Evolutionary conservation across 192 early-diverging fungal species (phyloP), one percentile per base, ranked within the genome.

Genomic region (Podila minutissima): DNA sequence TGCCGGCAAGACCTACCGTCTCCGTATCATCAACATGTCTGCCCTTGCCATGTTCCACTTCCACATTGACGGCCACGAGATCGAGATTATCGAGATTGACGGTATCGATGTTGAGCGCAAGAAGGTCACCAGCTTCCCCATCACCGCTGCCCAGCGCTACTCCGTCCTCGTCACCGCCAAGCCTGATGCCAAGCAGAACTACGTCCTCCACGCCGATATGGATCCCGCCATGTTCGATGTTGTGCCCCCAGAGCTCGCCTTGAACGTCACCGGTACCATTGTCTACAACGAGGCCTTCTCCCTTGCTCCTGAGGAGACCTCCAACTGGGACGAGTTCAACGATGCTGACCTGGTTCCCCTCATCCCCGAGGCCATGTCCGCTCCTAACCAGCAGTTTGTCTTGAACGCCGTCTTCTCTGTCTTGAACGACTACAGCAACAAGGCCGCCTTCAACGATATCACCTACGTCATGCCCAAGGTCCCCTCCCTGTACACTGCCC

Each of bases 1-100:
- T 38, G 87, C 94, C 1, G 93, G 92, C 64, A 95, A 94, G 84
- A 94, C 89, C 11, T 96, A 96, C 83, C 90, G 94, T 66, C 69
- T 97, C 68, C 92, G 96, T 5, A 67, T 97, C 61, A 91, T 97
- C 84, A 94, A 92, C 82, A 94, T 93, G 89, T 90, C 90, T 31
- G 92, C 93, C 26, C 84, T 94, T 65, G 78, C 90, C 20, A 92
- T 89, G 78, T 97, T 92, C 87, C 85, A 89, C 66, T 88, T 97
- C 68, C 88, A 86, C 38, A 93, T 97, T 59, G 94, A 94, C 66
- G 91, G 91, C 26, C 96, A 96, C 73, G 74, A 84, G 8, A 86
- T 97, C 81, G 82, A 83, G 46, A 86, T 97, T 22, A 93, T 97
- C 69, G 96, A 97, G 81, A 89, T 91, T 38, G 94, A 95, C 63